Base-by-base conservation (phyloP, 495 filamentous ascomycete genomes). In the Trichodelitschia bisporula region DNA sequence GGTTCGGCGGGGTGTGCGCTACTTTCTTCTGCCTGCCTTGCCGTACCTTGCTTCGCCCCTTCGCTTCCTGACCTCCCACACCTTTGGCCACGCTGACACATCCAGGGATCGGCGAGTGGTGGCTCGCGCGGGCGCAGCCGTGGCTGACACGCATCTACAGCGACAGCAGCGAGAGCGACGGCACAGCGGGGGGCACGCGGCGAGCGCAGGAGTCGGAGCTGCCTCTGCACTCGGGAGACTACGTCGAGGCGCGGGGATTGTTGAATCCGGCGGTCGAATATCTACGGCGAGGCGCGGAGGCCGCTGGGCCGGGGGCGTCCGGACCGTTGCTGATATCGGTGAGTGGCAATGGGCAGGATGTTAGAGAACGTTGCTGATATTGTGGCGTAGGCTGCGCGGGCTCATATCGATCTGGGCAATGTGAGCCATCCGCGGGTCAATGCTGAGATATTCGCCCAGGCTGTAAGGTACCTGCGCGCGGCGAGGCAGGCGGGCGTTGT, bases 331-430 rank as follows among this genome's bases (percentile, higher is more conserved):
- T 61, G 23, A 42, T 46, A 15, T 37, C 41, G n/a, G 60, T 64
- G 41, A 39, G 52, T 47, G 15, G 2, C 15, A 11, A 9, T 30
- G 18, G 2, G 13, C 23, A 6, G 6, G 21, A n/a, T 6, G 6
- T n/a, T 24, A 6, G 21, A n/a, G n/a, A 6, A 6, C n/a, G 21
- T 24, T 24, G 21, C 21, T 24, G 21, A 6, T 24, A n/a, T 24
- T 24, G 21, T 24, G 6, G 9, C 15, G 10, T 15, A 62, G 59
- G 47, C 53, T 18, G 60, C 59, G 1, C 58, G 63, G 44, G 54
- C 59, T 18, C 57, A 52, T 37, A 64, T 64, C 51, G 56, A 49
- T 26, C 40, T 63, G 8, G 60, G 59, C 17, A 63, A 63, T 36
- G 57, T 61, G 6, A 58, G 57, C 9, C 42, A 40, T 11, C 26